Conservation (phyloP, 2,329 filamentous ascomycete species). For the Colletotrichum eremochloae region DNA sequence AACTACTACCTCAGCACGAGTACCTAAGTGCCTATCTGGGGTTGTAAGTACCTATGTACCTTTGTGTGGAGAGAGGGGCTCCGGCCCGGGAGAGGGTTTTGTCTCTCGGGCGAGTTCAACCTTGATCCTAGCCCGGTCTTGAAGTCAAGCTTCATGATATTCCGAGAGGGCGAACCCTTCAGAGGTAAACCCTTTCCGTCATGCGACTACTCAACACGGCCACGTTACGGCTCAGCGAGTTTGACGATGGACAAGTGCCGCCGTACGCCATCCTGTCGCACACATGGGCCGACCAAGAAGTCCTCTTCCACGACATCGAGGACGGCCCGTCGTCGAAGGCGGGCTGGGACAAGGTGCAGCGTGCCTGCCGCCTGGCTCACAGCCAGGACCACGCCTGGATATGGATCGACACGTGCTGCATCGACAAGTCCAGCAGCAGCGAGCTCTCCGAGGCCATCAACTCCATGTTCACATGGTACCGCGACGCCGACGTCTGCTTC, state of each 20-base stretch:
- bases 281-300: slow-evolving; percentile 47
- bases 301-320: slow-evolving; percentile 45
- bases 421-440: slow-evolving; percentile 51
- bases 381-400: slow-evolving; percentile 48
- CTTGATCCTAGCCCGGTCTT: neutral
- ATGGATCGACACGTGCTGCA: slow-evolving; percentile 55
- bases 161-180: too few relatives aligned
- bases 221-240: neutral
- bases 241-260: slow-evolving; percentile 26
- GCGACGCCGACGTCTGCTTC: slow-evolving; percentile 51
- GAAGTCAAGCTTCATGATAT: neutral
- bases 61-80: neutral
- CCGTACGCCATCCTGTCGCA: slow-evolving; percentile 49
- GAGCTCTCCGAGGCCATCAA: slow-evolving; percentile 51
- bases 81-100: neutral
- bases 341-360: slow-evolving; percentile 45
- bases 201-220: neutral
- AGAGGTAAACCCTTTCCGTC: too few relatives aligned
- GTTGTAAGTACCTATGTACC: too few relatives aligned
- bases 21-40: too few relatives aligned
- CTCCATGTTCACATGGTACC: slow-evolving; percentile 50
- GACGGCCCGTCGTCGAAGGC: neutral
- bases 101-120: neutral
- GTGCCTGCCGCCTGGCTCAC: slow-evolving; percentile 38
- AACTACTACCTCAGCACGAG: too few relatives aligned